A percentile compares a stretch with the other conserved stretches of the same genome.
Evolutionary conservation across 257 asterid species (phyloP).

Genomic region (Paulownia fortunei): DNA sequence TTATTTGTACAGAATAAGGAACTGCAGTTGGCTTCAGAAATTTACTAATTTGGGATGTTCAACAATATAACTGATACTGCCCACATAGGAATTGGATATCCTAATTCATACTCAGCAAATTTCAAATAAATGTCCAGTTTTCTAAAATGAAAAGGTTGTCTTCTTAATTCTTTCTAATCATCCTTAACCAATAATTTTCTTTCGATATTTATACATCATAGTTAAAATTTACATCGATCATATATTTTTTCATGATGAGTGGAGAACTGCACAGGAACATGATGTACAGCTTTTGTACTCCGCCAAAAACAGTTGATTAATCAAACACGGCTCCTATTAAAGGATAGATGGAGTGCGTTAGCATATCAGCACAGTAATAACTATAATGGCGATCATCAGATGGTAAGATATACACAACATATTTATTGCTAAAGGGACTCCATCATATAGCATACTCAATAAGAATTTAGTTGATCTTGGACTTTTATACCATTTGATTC

Average conservation of each 20-base stretch:
- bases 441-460: not conserved
- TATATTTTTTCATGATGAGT: not conserved
- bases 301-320: not conserved
- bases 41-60: not conserved
- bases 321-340: not conserved
- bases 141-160: not conserved
- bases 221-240: not conserved
- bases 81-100: not conserved
- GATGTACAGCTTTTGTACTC: not conserved
- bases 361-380: not conserved
- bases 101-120: not conserved
- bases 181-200: not conserved
- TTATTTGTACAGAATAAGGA: not conserved
- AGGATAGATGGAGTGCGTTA: not conserved
- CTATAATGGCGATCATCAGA: not conserved
- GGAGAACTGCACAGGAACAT: not conserved
- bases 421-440: not conserved
- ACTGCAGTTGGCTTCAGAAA: not conserved
- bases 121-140: not conserved
- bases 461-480: not conserved
- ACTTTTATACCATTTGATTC: not conserved
- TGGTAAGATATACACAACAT: not conserved
- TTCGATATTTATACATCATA: not conserved
- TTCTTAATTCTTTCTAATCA: not conserved
- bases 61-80: not conserved